Conservation (phyloP, 2,329 filamentous ascomycete genomes). For the Aureobasidium sp. region DNA sequence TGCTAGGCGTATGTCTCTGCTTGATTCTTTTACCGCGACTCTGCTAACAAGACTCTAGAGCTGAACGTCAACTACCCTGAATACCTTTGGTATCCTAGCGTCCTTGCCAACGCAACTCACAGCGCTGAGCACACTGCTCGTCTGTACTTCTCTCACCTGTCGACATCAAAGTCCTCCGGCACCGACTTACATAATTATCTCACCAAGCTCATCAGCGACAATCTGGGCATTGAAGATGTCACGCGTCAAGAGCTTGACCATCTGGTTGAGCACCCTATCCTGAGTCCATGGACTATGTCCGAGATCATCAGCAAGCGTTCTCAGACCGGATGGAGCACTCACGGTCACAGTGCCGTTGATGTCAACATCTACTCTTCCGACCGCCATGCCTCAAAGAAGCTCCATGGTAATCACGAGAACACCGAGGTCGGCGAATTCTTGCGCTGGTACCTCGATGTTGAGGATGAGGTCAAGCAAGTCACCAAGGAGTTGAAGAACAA, state of each 20-base stretch:
- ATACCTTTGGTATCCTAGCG: slow-evolving; percentile 74
- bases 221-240: slow-evolving; percentile 71
- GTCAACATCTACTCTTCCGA: slow-evolving; percentile 93
- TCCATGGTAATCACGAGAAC: slow-evolving; percentile 89
- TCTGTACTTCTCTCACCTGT: slow-evolving; percentile 56
- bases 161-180: slow-evolving; percentile 26
- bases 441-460: slow-evolving; percentile 67
- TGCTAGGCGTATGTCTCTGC: slow-evolving; percentile 58
- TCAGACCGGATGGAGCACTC: slow-evolving; percentile 88
- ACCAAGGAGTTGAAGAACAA: slow-evolving; percentile 67
- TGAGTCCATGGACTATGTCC: slow-evolving; percentile 59
- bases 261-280: slow-evolving; percentile 53
- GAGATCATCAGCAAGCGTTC: slow-evolving; percentile 82
- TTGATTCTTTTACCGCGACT: no score
- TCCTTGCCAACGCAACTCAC: slow-evolving; percentile 72
- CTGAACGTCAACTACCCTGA: slow-evolving; percentile 56
- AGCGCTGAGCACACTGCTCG: slow-evolving; percentile 63
- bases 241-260: slow-evolving; percentile 61
- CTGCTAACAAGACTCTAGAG: slow-evolving; percentile 34
- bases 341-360: slow-evolving; percentile 82
- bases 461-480: slow-evolving; percentile 71
- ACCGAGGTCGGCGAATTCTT: slow-evolving; percentile 85
- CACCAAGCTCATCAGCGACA: slow-evolving; percentile 58
- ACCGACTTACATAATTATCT: slow-evolving; percentile 50
- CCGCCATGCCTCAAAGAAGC: slow-evolving; percentile 51